A percentile compares a stretch with the other conserved stretches of the same genome.
phyloP scores from a whole-genome alignment of 768 basidiomycete species.

The Glaciozyma antarctica region DNA sequence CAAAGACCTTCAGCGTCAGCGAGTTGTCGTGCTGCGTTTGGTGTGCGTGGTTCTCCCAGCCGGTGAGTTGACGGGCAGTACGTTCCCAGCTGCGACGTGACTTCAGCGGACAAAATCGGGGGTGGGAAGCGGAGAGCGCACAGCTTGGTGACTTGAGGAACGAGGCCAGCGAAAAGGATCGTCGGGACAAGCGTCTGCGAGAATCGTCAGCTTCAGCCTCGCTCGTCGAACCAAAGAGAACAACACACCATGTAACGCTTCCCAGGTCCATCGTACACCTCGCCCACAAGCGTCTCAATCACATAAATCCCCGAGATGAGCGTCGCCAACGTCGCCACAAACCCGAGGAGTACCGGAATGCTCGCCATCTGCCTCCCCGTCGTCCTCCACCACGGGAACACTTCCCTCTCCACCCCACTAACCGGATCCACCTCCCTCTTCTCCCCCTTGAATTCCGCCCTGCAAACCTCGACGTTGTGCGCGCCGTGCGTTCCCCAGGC shows the following conservation, averaged over 20 bases:
- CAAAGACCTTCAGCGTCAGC: constrained; percentile 82
- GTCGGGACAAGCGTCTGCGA: constrained; percentile 68
- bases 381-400: constrained; percentile 60
- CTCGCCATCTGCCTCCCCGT: constrained; percentile 48
- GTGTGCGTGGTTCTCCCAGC: constrained; percentile 86
- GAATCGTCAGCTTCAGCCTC: not conserved
- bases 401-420: constrained; percentile 30
- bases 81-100: constrained; percentile 28
- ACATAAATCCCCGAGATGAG: constrained; percentile 62
- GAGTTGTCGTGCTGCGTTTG: constrained; percentile 63
- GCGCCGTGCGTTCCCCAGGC: constrained; percentile 72
- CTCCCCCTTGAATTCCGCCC: constrained; percentile 50
- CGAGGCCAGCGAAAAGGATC: constrained; percentile 64
- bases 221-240: not conserved
- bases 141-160: constrained; percentile 65
- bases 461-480: constrained; percentile 56
- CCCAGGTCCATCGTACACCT: constrained; percentile 80
- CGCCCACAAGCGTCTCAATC: constrained; percentile 58
- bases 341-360: constrained; percentile 49
- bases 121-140: constrained; percentile 46
- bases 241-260: constrained; percentile 61
- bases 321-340: constrained; percentile 57
- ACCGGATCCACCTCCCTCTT: constrained; percentile 33
- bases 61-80: constrained; percentile 59
- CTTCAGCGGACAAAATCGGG: not conserved